Base-by-base conservation (phyloP, 257 asterid species). In the Lantana camara region DNA sequence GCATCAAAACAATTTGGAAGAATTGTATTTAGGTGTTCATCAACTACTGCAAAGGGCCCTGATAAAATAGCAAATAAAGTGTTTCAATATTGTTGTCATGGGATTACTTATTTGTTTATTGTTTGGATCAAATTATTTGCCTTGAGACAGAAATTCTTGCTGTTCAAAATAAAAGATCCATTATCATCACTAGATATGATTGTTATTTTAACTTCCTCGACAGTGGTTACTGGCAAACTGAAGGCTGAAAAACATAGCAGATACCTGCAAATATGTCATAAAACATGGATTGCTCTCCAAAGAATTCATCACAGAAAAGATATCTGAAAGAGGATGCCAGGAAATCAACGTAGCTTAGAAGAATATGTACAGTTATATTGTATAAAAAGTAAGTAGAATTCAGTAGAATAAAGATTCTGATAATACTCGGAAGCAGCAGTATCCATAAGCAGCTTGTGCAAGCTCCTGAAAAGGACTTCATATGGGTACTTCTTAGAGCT, bases 381-480 rank as follows among this genome's bases (percentile, higher is more conserved):
- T 19, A 19, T n/a, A 55, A 38, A 44, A 21, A 37, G 38, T 16
- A 65, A 66, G 27, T 46, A 29, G 56, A 46, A 27, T 37, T 51
- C 53, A 61, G 63, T 34, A 40, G 40, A 69, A 35, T 62, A 38
- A 37, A 44, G 21, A 70, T 58, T 65, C 40, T 42, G 19, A 63
- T 69, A 52, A 44, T 90, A 94, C 99, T 94, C 98, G 16, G 98
- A 94, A 75, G 99, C 85, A 80, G 99, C 98, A 64, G 98, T 88
- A 77, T 94, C 99, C 96, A 90, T 80, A 57, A 94, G 97, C 81
- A 94, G 85, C 85, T 94, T 90, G 76, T 94, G 98, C 85, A 94
- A 78, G 83, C 99, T 94, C 85, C 99, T 90, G 85, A 94, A 94
- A 66, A 94, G 96, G 69, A 90, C 98, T 89, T 94, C 98, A 77